Evolutionary conservation across 306 rosid species (phyloP).

Genomic region (Oxytropis ochrocephala): DNA sequence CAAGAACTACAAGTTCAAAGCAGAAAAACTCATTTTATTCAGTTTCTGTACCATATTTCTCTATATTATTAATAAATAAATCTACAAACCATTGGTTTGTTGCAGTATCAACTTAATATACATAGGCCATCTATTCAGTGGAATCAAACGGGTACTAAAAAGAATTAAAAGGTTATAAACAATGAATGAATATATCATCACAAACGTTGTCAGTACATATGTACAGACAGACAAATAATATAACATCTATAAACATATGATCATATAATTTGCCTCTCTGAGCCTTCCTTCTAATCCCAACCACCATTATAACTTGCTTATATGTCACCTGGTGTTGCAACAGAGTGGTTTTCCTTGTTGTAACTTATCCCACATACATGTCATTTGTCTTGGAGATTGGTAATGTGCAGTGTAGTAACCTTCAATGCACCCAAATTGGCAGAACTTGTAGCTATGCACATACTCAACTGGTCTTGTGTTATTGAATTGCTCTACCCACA

Average conservation of each 20-base stretch:
- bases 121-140: background rate
- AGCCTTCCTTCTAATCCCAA: too few relatives aligned
- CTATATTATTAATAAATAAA: too few relatives aligned
- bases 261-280: background rate
- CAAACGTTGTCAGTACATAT: background rate
- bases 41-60: too few relatives aligned
- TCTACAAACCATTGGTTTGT: too few relatives aligned
- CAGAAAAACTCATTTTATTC: too few relatives aligned
- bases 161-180: background rate
- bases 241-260: background rate
- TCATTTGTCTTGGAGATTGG: conserved; percentile 74
- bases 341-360: background rate
- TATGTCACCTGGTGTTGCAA: background rate
- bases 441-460: conserved; percentile 50
- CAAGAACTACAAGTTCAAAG: too few relatives aligned
- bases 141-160: background rate
- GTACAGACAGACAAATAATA: background rate
- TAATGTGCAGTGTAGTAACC: conserved; percentile 64
- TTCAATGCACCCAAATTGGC: conserved; percentile 70
- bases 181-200: background rate
- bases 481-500: conserved; percentile 77
- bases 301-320: too few relatives aligned
- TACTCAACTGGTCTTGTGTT: conserved; percentile 40
- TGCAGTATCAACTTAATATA: too few relatives aligned
- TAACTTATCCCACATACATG: conserved; percentile 1